These are phyloP conservation scores for Fusarium staphyleae DNA, from an alignment of 2,329 filamentous ascomycete species.

Conservation along the genomic window DNA sequence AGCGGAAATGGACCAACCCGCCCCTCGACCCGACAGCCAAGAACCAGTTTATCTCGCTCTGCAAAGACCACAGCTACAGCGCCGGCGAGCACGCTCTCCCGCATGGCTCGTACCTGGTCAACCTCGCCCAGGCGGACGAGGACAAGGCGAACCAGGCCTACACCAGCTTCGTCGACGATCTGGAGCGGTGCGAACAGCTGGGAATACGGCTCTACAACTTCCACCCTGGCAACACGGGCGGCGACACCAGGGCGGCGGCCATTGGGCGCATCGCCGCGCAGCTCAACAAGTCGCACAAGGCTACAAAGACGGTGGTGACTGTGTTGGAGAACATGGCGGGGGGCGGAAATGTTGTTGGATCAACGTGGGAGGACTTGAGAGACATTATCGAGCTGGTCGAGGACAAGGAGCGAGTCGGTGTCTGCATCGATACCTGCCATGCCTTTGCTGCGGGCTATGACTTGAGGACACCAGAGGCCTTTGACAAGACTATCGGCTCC, in stretches of 20 bases:
- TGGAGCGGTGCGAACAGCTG: constrained; percentile 82
- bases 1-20: constrained; percentile 92
- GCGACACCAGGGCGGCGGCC: constrained; percentile 70
- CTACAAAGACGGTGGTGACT: constrained; percentile 78
- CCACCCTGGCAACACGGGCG: constrained; percentile 86
- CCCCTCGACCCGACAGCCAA: constrained; percentile 73
- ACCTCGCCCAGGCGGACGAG: constrained; percentile 84
- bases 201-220: constrained; percentile 97
- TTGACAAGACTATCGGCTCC: constrained; percentile 73
- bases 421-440: constrained; percentile 97
- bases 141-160: constrained; percentile 88
- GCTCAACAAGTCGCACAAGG: constrained; percentile 81
- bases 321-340: constrained; percentile 97
- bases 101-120: constrained; percentile 96
- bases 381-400: constrained; percentile 83
- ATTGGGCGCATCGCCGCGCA: constrained; percentile 80
- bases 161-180: constrained; percentile 83
- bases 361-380: constrained; percentile 82
- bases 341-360: constrained; percentile 85
- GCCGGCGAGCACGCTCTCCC: constrained; percentile 78
- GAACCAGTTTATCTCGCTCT: constrained; percentile 72
- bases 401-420: constrained; percentile 84
- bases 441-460: constrained; percentile 95
- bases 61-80: constrained; percentile 74
- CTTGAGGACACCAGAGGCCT: constrained; percentile 76